Base-by-base conservation (phyloP, 495 filamentous ascomycete species). In the Neurospora africana region DNA sequence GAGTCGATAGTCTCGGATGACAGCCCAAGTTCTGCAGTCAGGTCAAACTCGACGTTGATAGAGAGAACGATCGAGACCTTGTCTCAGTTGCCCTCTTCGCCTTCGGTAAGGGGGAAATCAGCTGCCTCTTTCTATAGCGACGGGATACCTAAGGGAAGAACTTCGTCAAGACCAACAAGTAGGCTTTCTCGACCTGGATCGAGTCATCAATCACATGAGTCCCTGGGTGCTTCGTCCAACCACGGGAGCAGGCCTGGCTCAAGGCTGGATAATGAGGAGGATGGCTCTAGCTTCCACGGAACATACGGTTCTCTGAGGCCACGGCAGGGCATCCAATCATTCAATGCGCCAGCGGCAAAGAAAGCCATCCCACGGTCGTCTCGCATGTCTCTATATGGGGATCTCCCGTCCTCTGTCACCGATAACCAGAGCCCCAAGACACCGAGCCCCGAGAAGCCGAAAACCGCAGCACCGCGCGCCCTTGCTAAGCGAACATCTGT, bases 401-500 rank as follows among this genome's bases (percentile, higher is more conserved):
- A 74, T 7, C 75, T 36, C 1, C 71, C 75, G 76, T 75, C 81
- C 72, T 68, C 74, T 70, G 27, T 72, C 41, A 75, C 74, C 36
- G 30, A 77, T 15, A 75, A 73, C 8, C 74, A 78, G 1, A 75
- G 74, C 8, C 72, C 78, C 19, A 79, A 79, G 21, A 85, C 83
- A 7, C 81, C 85, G 9, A 87, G 80, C 75, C 82, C 84, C 5
- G 81, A 80, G 41, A 87, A 83, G 70, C 68, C 84, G 40, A 90
- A 87, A 75, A 86, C 83, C 2, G 70, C 87, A 73, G 80, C 82
- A 15, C 76, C 84, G 5, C 85, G 84, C 37, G 77, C 84, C 2
- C 78, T 86, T 1, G 87, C 87, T 68, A 76, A 88, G 43, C 84
- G 88, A 19, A 86, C 87, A 19, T 87, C 89, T 10, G 75, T 89